Conservation (phyloP, 306 rosid genomes). For the Prunus armeniaca region DNA sequence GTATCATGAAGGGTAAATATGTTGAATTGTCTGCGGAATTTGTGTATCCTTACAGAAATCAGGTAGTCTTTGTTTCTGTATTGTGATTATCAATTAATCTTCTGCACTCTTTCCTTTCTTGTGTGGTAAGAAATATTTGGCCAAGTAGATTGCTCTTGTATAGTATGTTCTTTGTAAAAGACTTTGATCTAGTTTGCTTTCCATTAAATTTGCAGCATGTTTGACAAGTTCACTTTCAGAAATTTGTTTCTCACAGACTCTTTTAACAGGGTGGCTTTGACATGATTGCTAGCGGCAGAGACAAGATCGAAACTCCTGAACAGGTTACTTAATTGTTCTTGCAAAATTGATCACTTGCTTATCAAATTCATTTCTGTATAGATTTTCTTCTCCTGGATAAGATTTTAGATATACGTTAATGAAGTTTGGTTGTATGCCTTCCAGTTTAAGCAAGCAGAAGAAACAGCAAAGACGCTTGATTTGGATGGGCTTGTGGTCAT, state of each 20-base stretch:
- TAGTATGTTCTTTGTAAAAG: background rate
- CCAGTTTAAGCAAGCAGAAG: slow-evolving; percentile 88
- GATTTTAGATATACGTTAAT: background rate
- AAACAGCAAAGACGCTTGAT: slow-evolving; percentile 64
- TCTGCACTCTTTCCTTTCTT: background rate
- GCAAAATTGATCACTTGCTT: background rate
- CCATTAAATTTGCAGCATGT: background rate
- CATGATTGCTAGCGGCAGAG: slow-evolving; percentile 90
- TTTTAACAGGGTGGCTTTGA: slow-evolving; percentile 84
- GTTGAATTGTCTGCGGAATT: slow-evolving; percentile 57
- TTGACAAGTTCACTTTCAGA: background rate
- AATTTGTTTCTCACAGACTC: background rate
- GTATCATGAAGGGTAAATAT: slow-evolving; percentile 82
- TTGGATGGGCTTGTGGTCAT: slow-evolving; percentile 91
- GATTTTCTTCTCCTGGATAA: background rate
- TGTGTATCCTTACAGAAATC: slow-evolving; percentile 82
- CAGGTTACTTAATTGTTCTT: slow-evolving; percentile 41
- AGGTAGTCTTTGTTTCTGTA: slow-evolving; percentile 32
- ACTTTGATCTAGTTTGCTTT: background rate
- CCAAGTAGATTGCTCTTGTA: background rate
- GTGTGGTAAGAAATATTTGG: background rate
- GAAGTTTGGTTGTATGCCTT: slow-evolving; percentile 23
- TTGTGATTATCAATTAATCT: background rate
- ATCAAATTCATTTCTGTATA: background rate
- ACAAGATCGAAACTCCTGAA: slow-evolving; percentile 91